These are phyloP conservation scores for Extremus antarcticus DNA, from an alignment of 495 filamentous ascomycete species.

Conservation along the genomic window DNA sequence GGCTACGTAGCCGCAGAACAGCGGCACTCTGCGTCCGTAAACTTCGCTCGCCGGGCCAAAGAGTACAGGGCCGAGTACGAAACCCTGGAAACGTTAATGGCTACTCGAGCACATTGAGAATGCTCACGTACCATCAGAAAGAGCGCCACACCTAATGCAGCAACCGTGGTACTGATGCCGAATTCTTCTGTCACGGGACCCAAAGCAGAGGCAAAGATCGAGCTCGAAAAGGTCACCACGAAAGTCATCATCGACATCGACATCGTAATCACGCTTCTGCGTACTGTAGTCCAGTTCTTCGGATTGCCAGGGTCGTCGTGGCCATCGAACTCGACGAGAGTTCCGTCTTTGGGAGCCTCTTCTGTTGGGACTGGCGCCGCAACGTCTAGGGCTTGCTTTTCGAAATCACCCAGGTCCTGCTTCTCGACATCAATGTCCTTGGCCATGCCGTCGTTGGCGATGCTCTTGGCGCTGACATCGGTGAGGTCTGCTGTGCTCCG, in stretches of 20 bases:
- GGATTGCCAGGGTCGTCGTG: constrained; percentile 23
- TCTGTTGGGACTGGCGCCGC: not conserved
- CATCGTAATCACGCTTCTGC: constrained; percentile 23
- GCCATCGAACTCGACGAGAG: constrained; percentile 20
- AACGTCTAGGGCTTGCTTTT: not conserved
- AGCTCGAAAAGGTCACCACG: constrained; percentile 48
- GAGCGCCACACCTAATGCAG: constrained; percentile 41
- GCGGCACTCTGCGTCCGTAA: constrained; percentile 44
- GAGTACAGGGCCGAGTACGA: constrained; percentile 34
- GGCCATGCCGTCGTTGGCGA: not conserved
- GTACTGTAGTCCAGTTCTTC: constrained; percentile 19
- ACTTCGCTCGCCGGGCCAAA: constrained; percentile 41
- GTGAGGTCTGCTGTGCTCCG: not conserved
- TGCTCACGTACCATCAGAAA: constrained; percentile 44
- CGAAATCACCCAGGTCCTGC: not conserved
- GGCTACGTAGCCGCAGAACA: constrained; percentile 43
- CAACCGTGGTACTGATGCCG: constrained; percentile 38
- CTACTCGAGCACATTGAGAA: constrained; percentile 46
- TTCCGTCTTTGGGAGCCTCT: constrained; percentile 1
- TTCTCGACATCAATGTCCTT: constrained; percentile 14
- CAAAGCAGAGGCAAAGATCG: constrained; percentile 46
- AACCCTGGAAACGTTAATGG: constrained; percentile 43
- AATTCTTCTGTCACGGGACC: constrained; percentile 37
- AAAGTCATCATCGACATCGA: constrained; percentile 44
- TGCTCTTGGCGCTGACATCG: not conserved